These are phyloP conservation scores for Chloromonas sp. DNA, from an alignment of 163 green algal species.

Conservation along the genomic window DNA sequence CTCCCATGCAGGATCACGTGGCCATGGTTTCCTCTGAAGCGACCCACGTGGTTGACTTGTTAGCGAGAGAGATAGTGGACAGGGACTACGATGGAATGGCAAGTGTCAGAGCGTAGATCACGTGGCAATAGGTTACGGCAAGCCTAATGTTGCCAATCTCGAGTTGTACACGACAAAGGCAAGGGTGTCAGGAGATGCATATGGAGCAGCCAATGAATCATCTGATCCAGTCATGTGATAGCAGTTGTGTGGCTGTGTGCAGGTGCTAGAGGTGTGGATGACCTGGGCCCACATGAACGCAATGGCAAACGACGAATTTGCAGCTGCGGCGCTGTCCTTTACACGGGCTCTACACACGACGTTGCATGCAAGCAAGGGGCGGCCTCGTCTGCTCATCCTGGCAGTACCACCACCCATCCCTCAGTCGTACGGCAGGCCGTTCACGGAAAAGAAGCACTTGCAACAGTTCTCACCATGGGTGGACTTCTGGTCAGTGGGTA, in stretches of 20 bases:
- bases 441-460: conserved; percentile 19
- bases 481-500: conserved; percentile 41
- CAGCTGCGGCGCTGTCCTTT: conserved; percentile 12
- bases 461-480: conserved; percentile 32
- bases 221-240: too few species aligned
- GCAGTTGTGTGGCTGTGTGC: neutral
- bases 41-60: too few species aligned
- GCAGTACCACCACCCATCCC: neutral
- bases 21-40: too few species aligned
- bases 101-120: too few species aligned
- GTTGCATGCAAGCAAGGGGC: conserved; percentile 2
- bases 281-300: conserved; percentile 42
- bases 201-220: too few species aligned
- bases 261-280: conserved; percentile 63
- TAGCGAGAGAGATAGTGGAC: too few species aligned
- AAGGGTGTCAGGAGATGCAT: too few species aligned
- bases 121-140: too few species aligned
- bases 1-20: too few species aligned
- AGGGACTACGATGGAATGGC: too few species aligned
- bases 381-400: neutral
- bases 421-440: neutral
- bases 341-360: conserved; percentile 14
- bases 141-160: too few species aligned
- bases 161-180: too few species aligned
- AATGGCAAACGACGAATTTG: conserved; percentile 24